Percentiles rank a stretch among this genome's conserved stretches.
Evolutionary conservation across 1,139 yeast species (phyloP).

Genomic region (Blastobotrys aristatus): DNA sequence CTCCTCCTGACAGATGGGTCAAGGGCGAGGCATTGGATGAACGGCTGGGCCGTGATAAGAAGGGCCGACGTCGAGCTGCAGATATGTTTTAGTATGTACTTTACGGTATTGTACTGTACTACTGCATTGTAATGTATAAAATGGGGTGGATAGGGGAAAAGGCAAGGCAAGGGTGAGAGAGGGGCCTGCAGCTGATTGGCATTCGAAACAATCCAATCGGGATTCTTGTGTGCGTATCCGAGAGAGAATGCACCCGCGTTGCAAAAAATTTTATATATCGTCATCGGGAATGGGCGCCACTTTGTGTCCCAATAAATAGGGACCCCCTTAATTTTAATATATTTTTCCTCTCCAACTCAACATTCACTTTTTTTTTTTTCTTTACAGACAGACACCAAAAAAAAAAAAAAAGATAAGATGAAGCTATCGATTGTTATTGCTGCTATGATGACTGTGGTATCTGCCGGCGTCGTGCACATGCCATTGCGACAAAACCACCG

Average conservation of each 20-base stretch:
- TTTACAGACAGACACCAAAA: neutral
- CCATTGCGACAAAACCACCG: conserved; percentile 1
- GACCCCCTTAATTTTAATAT: neutral
- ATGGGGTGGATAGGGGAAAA: no score
- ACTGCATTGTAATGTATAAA: no score
- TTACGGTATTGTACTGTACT: no score
- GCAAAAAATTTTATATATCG: neutral
- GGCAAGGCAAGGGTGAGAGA: no score
- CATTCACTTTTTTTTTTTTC: neutral
- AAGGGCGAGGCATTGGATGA: conserved; percentile 15
- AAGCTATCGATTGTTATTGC: neutral
- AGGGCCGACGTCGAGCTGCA: conserved; percentile 12
- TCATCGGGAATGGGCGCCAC: neutral
- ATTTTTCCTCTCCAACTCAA: neutral
- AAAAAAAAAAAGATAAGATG: neutral
- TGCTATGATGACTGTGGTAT: neutral
- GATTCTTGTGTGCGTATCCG: neutral
- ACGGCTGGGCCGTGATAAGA: neutral
- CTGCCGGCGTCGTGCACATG: conserved; percentile 4
- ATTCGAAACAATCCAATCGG: neutral
- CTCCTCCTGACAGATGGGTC: conserved; percentile 11
- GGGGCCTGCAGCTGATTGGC: neutral
- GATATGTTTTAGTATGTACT: conserved; percentile 12
- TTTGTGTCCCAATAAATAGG: neutral
- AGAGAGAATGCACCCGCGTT: neutral